These are phyloP conservation scores for Chaetomium sp. DNA, from an alignment of 2,329 filamentous ascomycete species.

Conservation along the genomic window DNA sequence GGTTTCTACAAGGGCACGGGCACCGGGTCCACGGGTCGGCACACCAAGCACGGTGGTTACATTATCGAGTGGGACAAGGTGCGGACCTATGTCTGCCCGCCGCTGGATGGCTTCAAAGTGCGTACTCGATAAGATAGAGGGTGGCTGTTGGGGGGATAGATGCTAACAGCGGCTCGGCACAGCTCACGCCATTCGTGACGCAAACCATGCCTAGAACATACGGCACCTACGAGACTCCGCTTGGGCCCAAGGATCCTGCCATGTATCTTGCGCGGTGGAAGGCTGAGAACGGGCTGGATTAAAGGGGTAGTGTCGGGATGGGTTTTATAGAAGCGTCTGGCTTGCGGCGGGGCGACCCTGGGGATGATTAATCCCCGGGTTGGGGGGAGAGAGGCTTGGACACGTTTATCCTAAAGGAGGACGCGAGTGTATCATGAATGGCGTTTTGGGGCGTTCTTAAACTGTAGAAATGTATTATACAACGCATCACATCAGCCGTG, in stretches of 20 bases:
- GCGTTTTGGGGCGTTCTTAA: slow-evolving; percentile 24
- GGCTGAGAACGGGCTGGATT: slow-evolving; percentile 64
- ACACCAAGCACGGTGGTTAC: slow-evolving; percentile 84
- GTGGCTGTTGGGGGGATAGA: neutral
- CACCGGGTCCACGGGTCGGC: slow-evolving; percentile 81
- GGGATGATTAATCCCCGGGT: neutral
- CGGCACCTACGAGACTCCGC: slow-evolving; percentile 54
- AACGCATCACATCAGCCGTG: neutral
- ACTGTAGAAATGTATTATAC: slow-evolving; percentile 5
- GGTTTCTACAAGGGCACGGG: slow-evolving; percentile 98
- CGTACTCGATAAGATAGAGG: slow-evolving; percentile 26
- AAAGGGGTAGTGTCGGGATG: slow-evolving; percentile 31
- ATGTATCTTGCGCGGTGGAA: slow-evolving; percentile 69
- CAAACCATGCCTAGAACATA: slow-evolving; percentile 55
- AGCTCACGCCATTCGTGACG: slow-evolving; percentile 82
- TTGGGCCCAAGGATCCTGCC: slow-evolving; percentile 62
- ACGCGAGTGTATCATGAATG: slow-evolving; percentile 8
- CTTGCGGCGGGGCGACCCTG: neutral
- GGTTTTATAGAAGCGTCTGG: neutral
- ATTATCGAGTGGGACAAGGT: slow-evolving; percentile 84
- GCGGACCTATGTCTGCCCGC: slow-evolving; percentile 83
- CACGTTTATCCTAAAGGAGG: neutral
- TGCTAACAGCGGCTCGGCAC: neutral
- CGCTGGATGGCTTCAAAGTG: slow-evolving; percentile 73
- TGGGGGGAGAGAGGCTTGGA: neutral